Percentiles rank a stretch among this genome's conserved stretches.
These are phyloP conservation scores for Exophiala phaeomuriformis DNA, from an alignment of 2,329 filamentous ascomycete genomes.

Conservation along the genomic window DNA sequence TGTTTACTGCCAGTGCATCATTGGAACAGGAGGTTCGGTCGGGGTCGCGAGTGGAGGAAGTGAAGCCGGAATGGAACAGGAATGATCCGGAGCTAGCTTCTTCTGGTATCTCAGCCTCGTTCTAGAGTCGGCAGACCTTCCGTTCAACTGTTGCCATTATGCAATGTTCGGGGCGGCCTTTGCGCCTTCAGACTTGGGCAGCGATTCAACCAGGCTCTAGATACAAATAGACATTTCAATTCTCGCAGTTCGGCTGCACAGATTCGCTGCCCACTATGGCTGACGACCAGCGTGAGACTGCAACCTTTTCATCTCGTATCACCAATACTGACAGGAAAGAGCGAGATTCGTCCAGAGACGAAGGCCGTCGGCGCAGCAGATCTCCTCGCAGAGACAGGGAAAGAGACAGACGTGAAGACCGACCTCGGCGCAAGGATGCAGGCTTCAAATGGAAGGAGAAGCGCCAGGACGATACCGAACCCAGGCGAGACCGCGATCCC, in stretches of 20 bases:
- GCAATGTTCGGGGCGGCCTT: too few relatives aligned
- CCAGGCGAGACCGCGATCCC: conserved; percentile 38
- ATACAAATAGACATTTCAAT: too few relatives aligned
- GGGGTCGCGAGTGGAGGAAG: too few relatives aligned
- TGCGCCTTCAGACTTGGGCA: too few relatives aligned
- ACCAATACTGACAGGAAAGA: conserved; percentile 21
- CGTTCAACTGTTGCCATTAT: too few relatives aligned
- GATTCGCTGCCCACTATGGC: conserved; percentile 11
- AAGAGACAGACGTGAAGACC: conserved; percentile 31
- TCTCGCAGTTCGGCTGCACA: too few relatives aligned
- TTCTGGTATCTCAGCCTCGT: too few relatives aligned
- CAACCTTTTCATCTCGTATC: conserved; percentile 1
- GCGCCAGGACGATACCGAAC: conserved; percentile 38
- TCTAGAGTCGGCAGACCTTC: too few relatives aligned
- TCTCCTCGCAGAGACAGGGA: conserved; percentile 37
- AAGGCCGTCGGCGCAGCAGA: conserved; percentile 38
- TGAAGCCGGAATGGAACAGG: too few relatives aligned
- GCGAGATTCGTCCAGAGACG: conserved; percentile 15
- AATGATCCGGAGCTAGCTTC: too few relatives aligned
- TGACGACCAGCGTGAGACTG: conserved; percentile 20
- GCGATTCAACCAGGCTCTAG: not conserved
- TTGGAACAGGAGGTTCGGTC: too few relatives aligned
- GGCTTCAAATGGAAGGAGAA: conserved; percentile 47
- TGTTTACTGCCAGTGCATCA: too few relatives aligned
- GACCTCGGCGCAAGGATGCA: conserved; percentile 37